Base-by-base conservation (phyloP, 2,329 filamentous ascomycete species). In the Sporothrix pallida region DNA sequence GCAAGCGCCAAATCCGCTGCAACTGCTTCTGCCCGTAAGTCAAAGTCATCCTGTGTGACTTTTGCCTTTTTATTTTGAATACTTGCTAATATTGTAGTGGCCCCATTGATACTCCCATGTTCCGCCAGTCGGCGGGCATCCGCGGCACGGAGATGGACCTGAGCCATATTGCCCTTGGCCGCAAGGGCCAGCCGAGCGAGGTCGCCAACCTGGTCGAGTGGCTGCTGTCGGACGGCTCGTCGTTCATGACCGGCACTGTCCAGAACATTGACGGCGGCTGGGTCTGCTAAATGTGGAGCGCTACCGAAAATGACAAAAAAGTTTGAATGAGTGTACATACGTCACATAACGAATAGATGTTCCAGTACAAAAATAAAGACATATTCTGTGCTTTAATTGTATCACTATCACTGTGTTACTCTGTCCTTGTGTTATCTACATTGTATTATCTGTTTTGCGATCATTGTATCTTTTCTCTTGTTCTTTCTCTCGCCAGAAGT, bases 101-200 rank as follows among this genome's bases (percentile, higher is more conserved):
- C 46, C 58, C 68, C 13, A 71, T 74, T 13, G 72, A 74, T 42
- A 74, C 68, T 2, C 72, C 72, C 42, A 74, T 74, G 72, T 48
- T 71, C 26, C 58, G 50, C 15, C 37, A 46, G 58, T 74, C 72
- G 5, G 48, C 56, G 13, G 67, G 26, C 15, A 62, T 54, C 26
- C 67, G 72, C 23, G 72, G 72, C 17, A 23, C 46, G 17, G 58
- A 70, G 54, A 62, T 71, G 70, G 79, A 81, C 2, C 37, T 62
- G 7, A 56, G 78, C 77, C 23, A 67, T 13, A 65, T 71, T n/a
- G 15, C 70, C 2, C 56, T 74, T 1, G 46, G 56, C 31, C 80
- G 85, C 3, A 80, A 87, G 75, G 87, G 84, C 0, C 81, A 81
- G 74, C 83, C 86, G 0, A 83, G 85, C 15, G 86, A 89, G 73